Evolutionary conservation across 768 basidiomycete species (phyloP).

Genomic region (Glaciozyma martinii): DNA sequence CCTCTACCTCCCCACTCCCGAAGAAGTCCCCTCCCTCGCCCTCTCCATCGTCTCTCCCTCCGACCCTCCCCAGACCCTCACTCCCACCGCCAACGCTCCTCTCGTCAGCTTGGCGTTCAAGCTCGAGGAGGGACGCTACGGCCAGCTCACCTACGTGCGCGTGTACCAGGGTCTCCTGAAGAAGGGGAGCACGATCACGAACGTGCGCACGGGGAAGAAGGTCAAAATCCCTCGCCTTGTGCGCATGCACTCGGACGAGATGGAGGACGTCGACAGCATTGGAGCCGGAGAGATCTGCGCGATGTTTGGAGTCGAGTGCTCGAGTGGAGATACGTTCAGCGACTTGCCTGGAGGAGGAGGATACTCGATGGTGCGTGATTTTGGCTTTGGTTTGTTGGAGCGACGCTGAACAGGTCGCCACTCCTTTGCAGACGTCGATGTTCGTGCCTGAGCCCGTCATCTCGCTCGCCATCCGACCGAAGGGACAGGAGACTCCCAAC

Average conservation of each 20-base stretch:
- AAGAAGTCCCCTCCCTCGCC: conserved; percentile 67
- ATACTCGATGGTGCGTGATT: conserved; percentile 66
- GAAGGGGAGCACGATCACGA: conserved; percentile 74
- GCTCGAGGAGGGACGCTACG: conserved; percentile 92
- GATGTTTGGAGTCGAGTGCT: conserved; percentile 97
- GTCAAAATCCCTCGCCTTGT: conserved; percentile 94
- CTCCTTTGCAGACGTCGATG: conserved; percentile 71
- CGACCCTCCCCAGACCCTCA: conserved; percentile 36
- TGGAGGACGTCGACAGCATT: conserved; percentile 95
- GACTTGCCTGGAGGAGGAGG: conserved; percentile 64
- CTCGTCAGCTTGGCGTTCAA: conserved; percentile 95
- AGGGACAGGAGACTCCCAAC: conserved; percentile 85
- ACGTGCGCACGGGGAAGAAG: conserved; percentile 89
- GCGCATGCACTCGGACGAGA: conserved; percentile 96
- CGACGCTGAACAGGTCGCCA: not conserved
- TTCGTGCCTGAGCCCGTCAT: conserved; percentile 98
- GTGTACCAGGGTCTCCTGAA: conserved; percentile 93
- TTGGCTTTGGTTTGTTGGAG: too few species aligned
- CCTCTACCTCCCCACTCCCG: conserved; percentile 83
- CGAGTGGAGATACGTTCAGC: conserved; percentile 94
- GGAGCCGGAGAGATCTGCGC: conserved; percentile 99
- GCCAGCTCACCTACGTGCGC: conserved; percentile 95
- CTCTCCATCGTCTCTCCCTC: conserved; percentile 65
- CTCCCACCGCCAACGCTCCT: conserved; percentile 61
- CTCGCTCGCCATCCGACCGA: conserved; percentile 84